A percentile compares a stretch with the other conserved stretches of the same genome.
phyloP scores from a whole-genome alignment of 169 alveolate species.

The Toxoplasma gondii region DNA sequence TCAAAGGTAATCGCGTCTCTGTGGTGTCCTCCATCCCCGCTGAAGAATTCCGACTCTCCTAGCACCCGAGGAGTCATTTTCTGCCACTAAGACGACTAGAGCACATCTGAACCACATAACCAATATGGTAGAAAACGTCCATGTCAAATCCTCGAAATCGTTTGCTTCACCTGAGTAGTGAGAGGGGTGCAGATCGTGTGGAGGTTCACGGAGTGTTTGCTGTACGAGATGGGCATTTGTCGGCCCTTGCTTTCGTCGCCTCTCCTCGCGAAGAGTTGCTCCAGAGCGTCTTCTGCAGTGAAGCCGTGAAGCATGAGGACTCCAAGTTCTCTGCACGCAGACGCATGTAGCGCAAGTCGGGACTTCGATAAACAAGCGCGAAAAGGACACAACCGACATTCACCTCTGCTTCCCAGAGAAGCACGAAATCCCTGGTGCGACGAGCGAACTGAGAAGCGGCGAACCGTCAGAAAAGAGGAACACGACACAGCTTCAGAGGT shows the following conservation, averaged over 20 bases:
- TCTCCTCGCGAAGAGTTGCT: slow-evolving; percentile 71
- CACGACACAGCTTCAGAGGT: too few species aligned
- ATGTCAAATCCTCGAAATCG: too few species aligned
- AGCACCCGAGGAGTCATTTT: too few species aligned
- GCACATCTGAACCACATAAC: too few species aligned
- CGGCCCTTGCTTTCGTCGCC: slow-evolving; percentile 95
- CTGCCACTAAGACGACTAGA: too few species aligned
- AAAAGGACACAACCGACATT: background rate
- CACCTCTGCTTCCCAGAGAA: background rate
- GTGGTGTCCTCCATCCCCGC: too few species aligned
- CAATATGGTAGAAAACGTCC: too few species aligned
- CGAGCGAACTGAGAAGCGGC: background rate
- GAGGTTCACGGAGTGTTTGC: slow-evolving; percentile 38
- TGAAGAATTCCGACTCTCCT: too few species aligned
- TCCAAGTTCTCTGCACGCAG: slow-evolving; percentile 94
- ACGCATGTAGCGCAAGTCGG: slow-evolving; percentile 62
- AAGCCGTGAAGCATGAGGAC: slow-evolving; percentile 92
- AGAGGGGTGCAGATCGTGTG: slow-evolving; percentile 67
- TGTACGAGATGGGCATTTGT: slow-evolving; percentile 93
- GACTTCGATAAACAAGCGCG: background rate
- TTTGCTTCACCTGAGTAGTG: slow-evolving; percentile 56
- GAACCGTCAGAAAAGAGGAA: too few species aligned
- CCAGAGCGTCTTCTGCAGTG: slow-evolving; percentile 81
- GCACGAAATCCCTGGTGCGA: background rate
- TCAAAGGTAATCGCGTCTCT: too few species aligned